phyloP scores from a whole-genome alignment of 176 grass and related monocot genomes.

The Pharus latifolius region DNA sequence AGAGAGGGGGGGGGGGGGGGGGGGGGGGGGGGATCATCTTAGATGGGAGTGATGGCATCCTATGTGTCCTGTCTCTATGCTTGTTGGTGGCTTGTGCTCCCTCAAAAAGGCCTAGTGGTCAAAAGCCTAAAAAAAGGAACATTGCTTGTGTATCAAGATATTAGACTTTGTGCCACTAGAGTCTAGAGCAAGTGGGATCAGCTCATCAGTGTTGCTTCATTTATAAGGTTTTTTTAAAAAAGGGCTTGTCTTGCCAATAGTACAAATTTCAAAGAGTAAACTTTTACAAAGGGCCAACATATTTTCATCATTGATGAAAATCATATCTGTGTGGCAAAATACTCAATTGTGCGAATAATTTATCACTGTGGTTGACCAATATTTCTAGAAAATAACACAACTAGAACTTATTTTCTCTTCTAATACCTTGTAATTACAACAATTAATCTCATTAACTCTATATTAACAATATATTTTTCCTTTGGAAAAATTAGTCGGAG shows the following conservation, averaged over 20 bases:
- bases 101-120: conserved; percentile 22
- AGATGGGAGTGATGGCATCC: conserved; percentile 25
- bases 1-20: too few relatives aligned
- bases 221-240: background rate
- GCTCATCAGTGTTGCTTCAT: conserved; percentile 25
- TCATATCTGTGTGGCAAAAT: too few relatives aligned
- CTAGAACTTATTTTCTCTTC: background rate
- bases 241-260: conserved; percentile 16
- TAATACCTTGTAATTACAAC: background rate
- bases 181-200: background rate
- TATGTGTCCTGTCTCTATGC: background rate
- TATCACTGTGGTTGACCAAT: too few relatives aligned
- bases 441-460: background rate
- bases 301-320: too few relatives aligned
- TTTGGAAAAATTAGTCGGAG: too few relatives aligned
- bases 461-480: background rate
- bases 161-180: conserved; percentile 19
- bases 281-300: too few relatives aligned
- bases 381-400: too few relatives aligned
- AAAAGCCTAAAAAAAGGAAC: conserved; percentile 27
- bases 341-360: too few relatives aligned
- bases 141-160: conserved; percentile 44
- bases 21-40: conserved; percentile 37
- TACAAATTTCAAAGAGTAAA: background rate
- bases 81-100: background rate